Evolutionary conservation across 164 flowering plant species (phyloP), one percentile per base, ranked within the genome.

Genomic region (Santalum album): DNA sequence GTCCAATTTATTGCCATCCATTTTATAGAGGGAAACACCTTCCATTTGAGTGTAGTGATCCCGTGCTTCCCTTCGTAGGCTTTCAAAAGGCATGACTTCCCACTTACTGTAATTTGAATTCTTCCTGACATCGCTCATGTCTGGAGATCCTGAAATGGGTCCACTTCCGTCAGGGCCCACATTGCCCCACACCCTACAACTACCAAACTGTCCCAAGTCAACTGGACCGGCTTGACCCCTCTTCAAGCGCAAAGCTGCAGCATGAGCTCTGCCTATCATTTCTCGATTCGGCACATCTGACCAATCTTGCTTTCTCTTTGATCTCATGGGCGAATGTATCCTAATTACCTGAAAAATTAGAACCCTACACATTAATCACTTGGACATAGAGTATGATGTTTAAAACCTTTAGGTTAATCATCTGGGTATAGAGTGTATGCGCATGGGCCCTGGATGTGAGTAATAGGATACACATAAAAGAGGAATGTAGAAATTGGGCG

Each of bases 311-410:
- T 72, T 75, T 64, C 86, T 79, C 60, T 66, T 26, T 4, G 90
- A 69, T 75, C 96, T 78, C 99, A 90, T 90, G 25, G 97, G 99
- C 58, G 97, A 92, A 69, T 90, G 97, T 48, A 94, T 94, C 70
- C 97, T 72, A 50, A 94, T 82, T 49, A 94, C 88, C 99, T 89
- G 80, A 29, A 20, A 34, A 57, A 23, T 12, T 42, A n/a, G 21
- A 52, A 32, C 16, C 29, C 10, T 9, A 9, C 1, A 20, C 22
- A n/a, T 20, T n/a, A 44, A 7, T 7, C 18, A 44, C 22, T 9
- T 10, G 22, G 48, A 10, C 48, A 10, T 44, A 17, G 7, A 44
- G 0, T 32, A 12, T 32, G 36, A 6, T 32, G 36, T 32, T 32
- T 32, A 38, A 1, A 11, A 38, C 14, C 16, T 38, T 2, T 10